These are phyloP conservation scores for Aspergillus funiculosus DNA, from an alignment of 495 filamentous ascomycete genomes.

Conservation along the genomic window DNA sequence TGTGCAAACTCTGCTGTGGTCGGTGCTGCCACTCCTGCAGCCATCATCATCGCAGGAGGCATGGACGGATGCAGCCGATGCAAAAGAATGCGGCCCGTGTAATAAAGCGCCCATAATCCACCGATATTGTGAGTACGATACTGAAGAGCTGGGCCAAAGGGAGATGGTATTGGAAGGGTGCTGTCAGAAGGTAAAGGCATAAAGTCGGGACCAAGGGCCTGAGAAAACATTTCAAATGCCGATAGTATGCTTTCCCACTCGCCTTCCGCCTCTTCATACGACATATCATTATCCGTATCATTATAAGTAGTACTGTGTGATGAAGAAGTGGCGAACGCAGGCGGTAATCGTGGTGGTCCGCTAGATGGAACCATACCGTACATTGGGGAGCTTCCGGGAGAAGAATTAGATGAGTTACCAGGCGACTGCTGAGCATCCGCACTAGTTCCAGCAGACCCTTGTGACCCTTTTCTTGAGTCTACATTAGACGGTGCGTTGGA, in stretches of 20 bases:
- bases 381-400: slow-evolving; percentile 34
- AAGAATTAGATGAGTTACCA: not conserved
- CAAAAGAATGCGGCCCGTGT: slow-evolving; percentile 72
- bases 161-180: slow-evolving; percentile 54
- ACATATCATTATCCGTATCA: slow-evolving; percentile 51
- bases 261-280: slow-evolving; percentile 60
- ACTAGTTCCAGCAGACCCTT: not conserved
- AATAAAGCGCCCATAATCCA: slow-evolving; percentile 77
- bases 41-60: slow-evolving; percentile 86
- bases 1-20: slow-evolving; percentile 65
- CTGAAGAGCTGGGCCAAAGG: slow-evolving; percentile 77
- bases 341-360: slow-evolving; percentile 35
- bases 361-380: slow-evolving; percentile 49
- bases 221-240: slow-evolving; percentile 61
- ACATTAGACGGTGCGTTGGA: not conserved
- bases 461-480: not conserved
- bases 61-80: slow-evolving; percentile 77
- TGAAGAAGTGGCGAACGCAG: slow-evolving; percentile 31
- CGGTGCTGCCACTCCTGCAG: slow-evolving; percentile 63
- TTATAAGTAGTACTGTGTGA: slow-evolving; percentile 32
- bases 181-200: slow-evolving; percentile 70
- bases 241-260: slow-evolving; percentile 74
- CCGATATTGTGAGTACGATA: slow-evolving; percentile 84
- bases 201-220: slow-evolving; percentile 68
- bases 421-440: slow-evolving; percentile 5